These are phyloP conservation scores for Cucurbitaria berberidis DNA, from an alignment of 2,329 filamentous ascomycete species.

Conservation along the genomic window DNA sequence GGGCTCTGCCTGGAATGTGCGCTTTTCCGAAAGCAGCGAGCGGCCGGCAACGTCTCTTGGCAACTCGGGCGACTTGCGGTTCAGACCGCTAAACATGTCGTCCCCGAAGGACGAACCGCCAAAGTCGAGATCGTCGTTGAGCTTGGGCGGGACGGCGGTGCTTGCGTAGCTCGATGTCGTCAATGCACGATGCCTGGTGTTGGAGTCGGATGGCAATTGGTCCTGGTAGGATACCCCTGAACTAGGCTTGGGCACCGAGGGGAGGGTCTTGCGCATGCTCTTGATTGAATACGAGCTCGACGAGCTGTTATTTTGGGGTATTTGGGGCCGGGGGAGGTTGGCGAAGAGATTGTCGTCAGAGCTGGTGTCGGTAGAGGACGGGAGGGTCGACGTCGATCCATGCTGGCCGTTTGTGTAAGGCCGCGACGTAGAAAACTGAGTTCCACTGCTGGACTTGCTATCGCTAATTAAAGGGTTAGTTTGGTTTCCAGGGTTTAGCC, in stretches of 20 bases:
- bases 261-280: conserved; percentile 36
- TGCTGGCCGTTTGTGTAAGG: conserved; percentile 46
- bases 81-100: conserved; percentile 56
- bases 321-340: conserved; percentile 37
- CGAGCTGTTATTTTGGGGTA: conserved; percentile 39
- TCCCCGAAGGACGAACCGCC: conserved; percentile 52
- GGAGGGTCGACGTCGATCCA: conserved; percentile 48
- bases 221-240: conserved; percentile 27
- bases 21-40: conserved; percentile 45
- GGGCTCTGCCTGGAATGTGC: conserved; percentile 48
- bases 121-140: conserved; percentile 51
- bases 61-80: conserved; percentile 40
- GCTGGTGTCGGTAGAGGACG: conserved; percentile 49
- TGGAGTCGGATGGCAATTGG: conserved; percentile 18
- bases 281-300: conserved; percentile 31
- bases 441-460: conserved; percentile 51
- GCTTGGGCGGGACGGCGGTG: conserved; percentile 58
- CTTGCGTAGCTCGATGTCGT: conserved; percentile 58
- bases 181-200: conserved; percentile 47
- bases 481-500: too few relatives aligned
- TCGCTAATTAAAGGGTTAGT: conserved; percentile 43
- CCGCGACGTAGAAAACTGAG: conserved; percentile 42
- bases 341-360: conserved; percentile 48
- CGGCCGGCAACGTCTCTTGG: conserved; percentile 33
- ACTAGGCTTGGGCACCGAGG: conserved; percentile 32